A percentile compares a stretch with the other conserved stretches of the same genome.
Conservation (phyloP, 2,329 filamentous ascomycete species). For the Akanthomyces dipterigenus region DNA sequence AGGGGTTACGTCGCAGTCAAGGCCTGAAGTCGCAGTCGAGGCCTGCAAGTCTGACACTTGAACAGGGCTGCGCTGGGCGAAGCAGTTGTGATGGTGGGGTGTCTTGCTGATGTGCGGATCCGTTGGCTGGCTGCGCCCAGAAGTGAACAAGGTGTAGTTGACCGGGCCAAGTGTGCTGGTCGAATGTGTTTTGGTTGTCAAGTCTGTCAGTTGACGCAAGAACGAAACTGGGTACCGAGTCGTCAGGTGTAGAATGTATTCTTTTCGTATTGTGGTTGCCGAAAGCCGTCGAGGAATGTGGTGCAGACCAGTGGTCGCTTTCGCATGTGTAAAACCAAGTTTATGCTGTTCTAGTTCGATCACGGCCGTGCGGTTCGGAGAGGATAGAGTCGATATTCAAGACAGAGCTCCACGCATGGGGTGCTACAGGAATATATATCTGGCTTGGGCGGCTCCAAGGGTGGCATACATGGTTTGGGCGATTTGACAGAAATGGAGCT, state of each 20-base stretch:
- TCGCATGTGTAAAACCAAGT: background rate
- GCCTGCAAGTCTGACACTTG: conserved; percentile 2
- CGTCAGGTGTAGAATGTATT: background rate
- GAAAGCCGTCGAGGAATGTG: background rate
- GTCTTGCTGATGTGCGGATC: background rate
- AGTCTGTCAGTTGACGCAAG: background rate
- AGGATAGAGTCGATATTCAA: conserved; percentile 4
- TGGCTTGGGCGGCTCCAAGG: conserved; percentile 5
- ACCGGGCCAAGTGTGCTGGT: background rate
- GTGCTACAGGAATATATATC: conserved; percentile 11
- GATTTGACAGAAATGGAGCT: conserved; percentile 10
- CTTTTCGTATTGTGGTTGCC: background rate
- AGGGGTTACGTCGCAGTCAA: conserved; percentile 1
- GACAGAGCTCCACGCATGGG: conserved; percentile 8
- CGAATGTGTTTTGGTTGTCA: background rate
- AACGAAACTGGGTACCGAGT: background rate
- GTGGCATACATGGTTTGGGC: conserved; percentile 5
- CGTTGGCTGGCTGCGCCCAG: conserved; percentile 1
- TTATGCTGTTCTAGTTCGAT: background rate
- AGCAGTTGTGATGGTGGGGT: conserved; percentile 6
- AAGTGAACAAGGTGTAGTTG: background rate
- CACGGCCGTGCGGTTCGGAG: background rate
- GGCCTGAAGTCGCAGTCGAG: conserved; percentile 4
- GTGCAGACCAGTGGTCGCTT: background rate
- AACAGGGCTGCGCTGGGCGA: conserved; percentile 3